A percentile compares a stretch with the other conserved stretches of the same genome.
phyloP scores from a whole-genome alignment of 2,329 filamentous ascomycete species.

The Huntiella omanensis region DNA sequence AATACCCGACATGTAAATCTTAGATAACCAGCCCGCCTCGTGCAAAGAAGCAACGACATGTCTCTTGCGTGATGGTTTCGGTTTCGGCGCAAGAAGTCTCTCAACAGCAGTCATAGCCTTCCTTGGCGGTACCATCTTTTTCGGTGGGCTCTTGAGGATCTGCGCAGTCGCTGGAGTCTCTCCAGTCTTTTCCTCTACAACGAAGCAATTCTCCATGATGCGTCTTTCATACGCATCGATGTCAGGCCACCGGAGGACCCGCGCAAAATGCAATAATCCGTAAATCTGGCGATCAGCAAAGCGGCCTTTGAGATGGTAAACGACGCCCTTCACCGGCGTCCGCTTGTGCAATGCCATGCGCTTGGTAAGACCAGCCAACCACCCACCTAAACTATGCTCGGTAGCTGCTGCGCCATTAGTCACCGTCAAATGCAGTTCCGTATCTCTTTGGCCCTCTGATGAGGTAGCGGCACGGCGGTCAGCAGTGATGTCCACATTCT shows the following conservation, averaged over 20 bases:
- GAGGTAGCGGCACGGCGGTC: conserved; percentile 14
- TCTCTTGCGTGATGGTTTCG: conserved; percentile 24
- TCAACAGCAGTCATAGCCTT: not conserved
- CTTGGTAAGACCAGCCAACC: conserved; percentile 39
- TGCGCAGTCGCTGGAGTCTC: not conserved
- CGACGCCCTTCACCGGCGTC: conserved; percentile 13
- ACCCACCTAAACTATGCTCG: conserved; percentile 19
- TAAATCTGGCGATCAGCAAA: conserved; percentile 39
- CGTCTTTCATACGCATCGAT: conserved; percentile 31
- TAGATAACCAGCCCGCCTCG: conserved; percentile 45
- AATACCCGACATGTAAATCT: conserved; percentile 46
- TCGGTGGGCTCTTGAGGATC: not conserved
- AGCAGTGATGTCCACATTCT: conserved; percentile 42
- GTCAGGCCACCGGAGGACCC: conserved; percentile 42
- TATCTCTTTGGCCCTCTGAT: not conserved
- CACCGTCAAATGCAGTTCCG: conserved; percentile 13
- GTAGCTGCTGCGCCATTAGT: conserved; percentile 13
- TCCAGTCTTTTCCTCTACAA: conserved; percentile 6
- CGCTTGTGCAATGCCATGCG: conserved; percentile 23
- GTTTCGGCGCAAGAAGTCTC: not conserved
- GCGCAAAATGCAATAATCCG: conserved; percentile 45
- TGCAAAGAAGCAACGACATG: conserved; percentile 39
- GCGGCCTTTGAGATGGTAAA: conserved; percentile 35
- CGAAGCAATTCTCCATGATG: conserved; percentile 27
- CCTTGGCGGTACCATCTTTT: not conserved